Evolutionary conservation across 139 green algal species (phyloP), one percentile per base, ranked within the genome.

Genomic region (Chlamydomonas schloesseri): DNA sequence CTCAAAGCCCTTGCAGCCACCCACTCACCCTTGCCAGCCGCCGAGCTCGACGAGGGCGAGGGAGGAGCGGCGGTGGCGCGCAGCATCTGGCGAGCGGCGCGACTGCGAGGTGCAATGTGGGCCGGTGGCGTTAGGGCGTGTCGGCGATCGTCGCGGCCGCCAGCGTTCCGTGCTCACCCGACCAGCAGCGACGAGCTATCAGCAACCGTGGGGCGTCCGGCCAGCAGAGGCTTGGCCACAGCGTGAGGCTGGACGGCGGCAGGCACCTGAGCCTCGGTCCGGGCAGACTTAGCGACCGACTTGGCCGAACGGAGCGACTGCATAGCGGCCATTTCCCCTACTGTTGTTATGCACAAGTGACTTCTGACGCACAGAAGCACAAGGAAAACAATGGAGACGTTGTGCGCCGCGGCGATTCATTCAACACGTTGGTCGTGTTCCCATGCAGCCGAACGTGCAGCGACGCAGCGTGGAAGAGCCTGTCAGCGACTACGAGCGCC

Each of bases 291-390:
- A 21, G 50, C 79, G 46, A 76, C 79, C 47, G 31, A 57, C 50
- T 76, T 68, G 10, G 53, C 33, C 0, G 29, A 50, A 42, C 47
- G 47, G 20, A 50, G 42, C 42, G 42, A 50, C 42, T 85, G 65
- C 65, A 85, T 77, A 46, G 64, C 74, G 42, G 78, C 78, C 78
- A 84, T 84, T 60, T 83, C 55, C 17, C 55, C 17, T 26, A 24
- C 17, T 24, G 3, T 26, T 24, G 3, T 26, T 60, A 60, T 60
- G 20, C 20, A 24, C 55, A 57, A 57, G 50, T 60, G 55, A 50
- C 42, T 5, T 50, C 42, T n/a, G n/a, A n/a, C n/a, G 8, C 42
- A 50, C 42, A 50, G 8, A 50, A 50, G 42, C 42, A 50, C 42
- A 50, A 50, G 42, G 42, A 13, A 50, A 50, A 50, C 42, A 50